phyloP scores from a whole-genome alignment of 2,329 filamentous ascomycete species.

The Aspergillus brunneoviolaceus region DNA sequence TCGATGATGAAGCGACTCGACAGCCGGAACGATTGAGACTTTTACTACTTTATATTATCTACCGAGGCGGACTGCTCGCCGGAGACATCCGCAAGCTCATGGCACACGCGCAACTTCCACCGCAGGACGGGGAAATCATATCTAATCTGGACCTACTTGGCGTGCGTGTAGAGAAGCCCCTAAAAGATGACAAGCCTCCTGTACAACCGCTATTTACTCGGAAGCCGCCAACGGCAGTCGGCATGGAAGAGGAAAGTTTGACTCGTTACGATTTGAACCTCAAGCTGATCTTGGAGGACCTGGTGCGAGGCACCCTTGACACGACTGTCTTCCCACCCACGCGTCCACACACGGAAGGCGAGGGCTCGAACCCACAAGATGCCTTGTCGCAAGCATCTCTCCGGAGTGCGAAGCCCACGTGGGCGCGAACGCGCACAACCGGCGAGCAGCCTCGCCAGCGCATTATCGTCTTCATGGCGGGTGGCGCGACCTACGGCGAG shows the following conservation, averaged over 20 bases:
- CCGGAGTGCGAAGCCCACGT: conserved; percentile 88
- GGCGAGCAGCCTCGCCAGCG: conserved; percentile 81
- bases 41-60: conserved; percentile 81
- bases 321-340: conserved; percentile 68
- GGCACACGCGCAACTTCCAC: conserved; percentile 75
- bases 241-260: conserved; percentile 76
- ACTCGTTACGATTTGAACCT: conserved; percentile 81
- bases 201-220: conserved; percentile 69
- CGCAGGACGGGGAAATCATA: conserved; percentile 70
- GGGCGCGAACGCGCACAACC: conserved; percentile 78
- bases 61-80: conserved; percentile 77
- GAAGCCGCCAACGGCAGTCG: conserved; percentile 56
- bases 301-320: conserved; percentile 68
- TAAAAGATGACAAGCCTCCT: conserved; percentile 74
- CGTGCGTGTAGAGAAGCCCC: conserved; percentile 65
- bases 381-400: conserved; percentile 67
- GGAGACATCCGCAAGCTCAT: conserved; percentile 84
- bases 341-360: conserved; percentile 61
- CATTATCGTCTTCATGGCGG: conserved; percentile 90
- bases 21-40: conserved; percentile 77
- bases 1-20: conserved; percentile 77
- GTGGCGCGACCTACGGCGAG: conserved; percentile 92
- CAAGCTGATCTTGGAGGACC: conserved; percentile 77
- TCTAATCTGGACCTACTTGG: conserved; percentile 78
- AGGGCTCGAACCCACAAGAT: conserved; percentile 49